These are phyloP conservation scores for Paraurostyla sp. DNA, from an alignment of 73 alveolate genomes.

Conservation along the genomic window DNA sequence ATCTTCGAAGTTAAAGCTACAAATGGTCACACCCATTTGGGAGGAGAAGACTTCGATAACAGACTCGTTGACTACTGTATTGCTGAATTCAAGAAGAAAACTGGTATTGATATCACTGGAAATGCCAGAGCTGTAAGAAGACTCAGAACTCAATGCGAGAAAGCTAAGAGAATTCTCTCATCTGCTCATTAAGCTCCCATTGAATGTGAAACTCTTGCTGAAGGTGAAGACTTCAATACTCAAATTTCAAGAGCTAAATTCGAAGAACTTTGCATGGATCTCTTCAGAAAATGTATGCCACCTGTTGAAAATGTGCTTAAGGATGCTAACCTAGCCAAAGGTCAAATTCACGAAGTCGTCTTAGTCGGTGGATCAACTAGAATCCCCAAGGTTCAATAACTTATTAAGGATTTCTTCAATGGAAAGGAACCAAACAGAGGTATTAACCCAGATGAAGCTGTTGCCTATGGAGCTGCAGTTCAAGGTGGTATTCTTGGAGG, in stretches of 20 bases:
- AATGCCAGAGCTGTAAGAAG: slow-evolving; percentile 87
- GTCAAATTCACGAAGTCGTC: slow-evolving; percentile 80
- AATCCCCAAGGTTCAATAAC: slow-evolving; percentile 83
- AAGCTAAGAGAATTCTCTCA: slow-evolving; percentile 94
- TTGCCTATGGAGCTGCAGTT: slow-evolving; percentile 95
- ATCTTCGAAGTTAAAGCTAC: slow-evolving; percentile 91
- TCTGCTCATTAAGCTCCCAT: slow-evolving; percentile 88
- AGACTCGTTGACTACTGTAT: slow-evolving; percentile 83
- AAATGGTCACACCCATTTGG: slow-evolving; percentile 95
- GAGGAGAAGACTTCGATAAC: slow-evolving; percentile 98
- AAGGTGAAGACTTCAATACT: slow-evolving; percentile 89
- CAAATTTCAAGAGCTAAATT: slow-evolving; percentile 93
- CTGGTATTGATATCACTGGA: slow-evolving; percentile 77
- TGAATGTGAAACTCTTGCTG: slow-evolving; percentile 94
- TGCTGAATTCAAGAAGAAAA: slow-evolving; percentile 77
- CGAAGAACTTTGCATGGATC: slow-evolving; percentile 89
- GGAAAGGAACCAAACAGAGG: slow-evolving; percentile 70
- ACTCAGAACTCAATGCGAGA: slow-evolving; percentile 87
- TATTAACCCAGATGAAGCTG: slow-evolving; percentile 88
- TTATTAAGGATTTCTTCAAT: slow-evolving; percentile 73
- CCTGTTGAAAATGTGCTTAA: slow-evolving; percentile 85
- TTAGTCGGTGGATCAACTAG: slow-evolving; percentile 87
- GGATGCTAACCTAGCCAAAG: slow-evolving; percentile 47
- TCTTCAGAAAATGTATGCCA: slow-evolving; percentile 85
- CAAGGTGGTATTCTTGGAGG: slow-evolving; percentile 82